These are phyloP conservation scores for Cystobasidium pallidum DNA, from an alignment of 1,284 basidiomycete genomes.

Conservation along the genomic window DNA sequence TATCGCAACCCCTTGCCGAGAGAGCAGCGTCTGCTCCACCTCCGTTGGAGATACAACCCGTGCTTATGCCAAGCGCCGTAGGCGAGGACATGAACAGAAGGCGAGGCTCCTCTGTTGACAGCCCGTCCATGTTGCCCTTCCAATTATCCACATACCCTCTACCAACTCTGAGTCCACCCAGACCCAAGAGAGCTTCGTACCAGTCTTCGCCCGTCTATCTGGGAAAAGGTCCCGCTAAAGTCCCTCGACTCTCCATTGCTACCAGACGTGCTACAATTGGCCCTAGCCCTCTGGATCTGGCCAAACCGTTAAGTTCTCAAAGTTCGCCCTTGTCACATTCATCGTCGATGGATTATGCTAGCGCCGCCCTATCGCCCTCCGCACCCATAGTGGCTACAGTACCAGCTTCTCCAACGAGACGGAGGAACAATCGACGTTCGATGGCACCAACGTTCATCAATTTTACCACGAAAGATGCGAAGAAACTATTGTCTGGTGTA, in stretches of 20 bases:
- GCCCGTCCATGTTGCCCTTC: slow-evolving; percentile 21
- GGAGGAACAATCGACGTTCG: slow-evolving; percentile 9
- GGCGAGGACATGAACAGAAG: slow-evolving; percentile 29
- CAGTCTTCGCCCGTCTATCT: slow-evolving; percentile 38
- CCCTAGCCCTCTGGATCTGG: slow-evolving; percentile 20
- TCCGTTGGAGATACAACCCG: slow-evolving; percentile 9
- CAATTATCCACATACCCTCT: background rate
- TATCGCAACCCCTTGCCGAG: slow-evolving; percentile 18
- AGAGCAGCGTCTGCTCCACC: slow-evolving; percentile 32
- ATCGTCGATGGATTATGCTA: background rate
- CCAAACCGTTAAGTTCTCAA: background rate
- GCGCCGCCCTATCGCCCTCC: slow-evolving; percentile 5
- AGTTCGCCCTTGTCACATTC: slow-evolving; percentile 2
- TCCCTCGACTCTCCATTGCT: slow-evolving; percentile 2
- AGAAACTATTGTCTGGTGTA: slow-evolving; percentile 50
- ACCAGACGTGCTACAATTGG: slow-evolving; percentile 34
- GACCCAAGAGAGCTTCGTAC: background rate
- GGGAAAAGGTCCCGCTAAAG: slow-evolving; percentile 7
- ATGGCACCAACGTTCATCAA: slow-evolving; percentile 51
- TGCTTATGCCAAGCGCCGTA: background rate
- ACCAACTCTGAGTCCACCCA: slow-evolving; percentile 1
- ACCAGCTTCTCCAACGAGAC: slow-evolving; percentile 15
- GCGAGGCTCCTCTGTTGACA: slow-evolving; percentile 41
- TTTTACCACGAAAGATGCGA: slow-evolving; percentile 51
- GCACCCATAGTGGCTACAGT: slow-evolving; percentile 5